Conservation (phyloP, 768 basidiomycete genomes). For the Russula abietina region DNA sequence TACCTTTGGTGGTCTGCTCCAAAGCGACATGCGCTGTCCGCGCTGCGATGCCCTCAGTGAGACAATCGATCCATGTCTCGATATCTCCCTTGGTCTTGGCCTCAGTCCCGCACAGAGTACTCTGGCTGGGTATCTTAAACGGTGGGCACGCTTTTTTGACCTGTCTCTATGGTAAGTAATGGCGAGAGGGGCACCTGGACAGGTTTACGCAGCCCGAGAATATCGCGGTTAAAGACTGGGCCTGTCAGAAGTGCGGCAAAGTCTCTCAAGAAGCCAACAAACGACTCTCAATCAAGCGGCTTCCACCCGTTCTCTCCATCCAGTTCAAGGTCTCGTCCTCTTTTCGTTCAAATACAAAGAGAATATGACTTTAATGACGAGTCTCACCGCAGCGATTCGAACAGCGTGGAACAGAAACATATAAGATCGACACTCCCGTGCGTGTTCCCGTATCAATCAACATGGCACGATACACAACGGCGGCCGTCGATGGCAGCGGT, state of each 20-base stretch:
- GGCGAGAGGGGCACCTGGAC: too few relatives aligned
- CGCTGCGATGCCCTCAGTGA: conserved; percentile 73
- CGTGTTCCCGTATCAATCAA: conserved; percentile 79
- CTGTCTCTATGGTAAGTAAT: too few relatives aligned
- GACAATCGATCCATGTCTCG: conserved; percentile 84
- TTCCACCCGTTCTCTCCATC: conserved; percentile 87
- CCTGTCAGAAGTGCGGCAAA: conserved; percentile 75
- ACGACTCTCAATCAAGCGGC: conserved; percentile 72
- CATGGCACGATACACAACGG: conserved; percentile 82
- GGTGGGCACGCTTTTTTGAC: conserved; percentile 37
- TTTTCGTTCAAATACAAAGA: neutral
- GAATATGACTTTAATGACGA: neutral
- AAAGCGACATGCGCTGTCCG: conserved; percentile 87
- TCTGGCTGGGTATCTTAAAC: conserved; percentile 65
- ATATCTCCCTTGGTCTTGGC: conserved; percentile 86
- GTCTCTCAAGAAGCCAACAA: conserved; percentile 76
- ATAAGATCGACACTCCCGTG: conserved; percentile 80
- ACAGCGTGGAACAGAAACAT: conserved; percentile 51
- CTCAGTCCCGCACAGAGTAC: conserved; percentile 59
- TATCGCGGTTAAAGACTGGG: conserved; percentile 75
- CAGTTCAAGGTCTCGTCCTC: conserved; percentile 76
- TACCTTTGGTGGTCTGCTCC: conserved; percentile 79
- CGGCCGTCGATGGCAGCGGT: conserved; percentile 44
- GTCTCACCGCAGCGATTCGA: conserved; percentile 71
- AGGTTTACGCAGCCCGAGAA: conserved; percentile 83